These are phyloP conservation scores for Stylosanthes scabra DNA, from an alignment of 331 rosid genomes.

Conservation along the genomic window DNA sequence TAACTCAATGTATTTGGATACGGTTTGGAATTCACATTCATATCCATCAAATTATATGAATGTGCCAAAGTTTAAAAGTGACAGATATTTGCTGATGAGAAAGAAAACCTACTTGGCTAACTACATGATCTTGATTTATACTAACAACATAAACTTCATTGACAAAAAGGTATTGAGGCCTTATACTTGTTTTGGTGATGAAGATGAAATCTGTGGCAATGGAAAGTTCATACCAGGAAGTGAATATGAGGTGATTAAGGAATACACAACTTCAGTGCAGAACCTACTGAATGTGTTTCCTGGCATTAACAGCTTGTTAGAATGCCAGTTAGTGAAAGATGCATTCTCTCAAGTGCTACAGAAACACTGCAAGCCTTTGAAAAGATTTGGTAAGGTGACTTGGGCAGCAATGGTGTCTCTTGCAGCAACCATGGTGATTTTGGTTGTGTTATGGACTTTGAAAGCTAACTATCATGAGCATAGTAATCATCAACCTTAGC, in stretches of 20 bases:
- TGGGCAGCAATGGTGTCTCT: constrained; percentile 56
- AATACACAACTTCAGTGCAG: constrained; percentile 64
- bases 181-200: constrained; percentile 48
- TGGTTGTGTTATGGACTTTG: constrained; percentile 54
- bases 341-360: constrained; percentile 61
- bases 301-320: constrained; percentile 56
- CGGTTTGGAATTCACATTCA: too few relatives aligned
- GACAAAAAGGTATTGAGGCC: constrained; percentile 55
- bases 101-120: not conserved
- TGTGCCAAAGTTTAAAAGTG: too few relatives aligned
- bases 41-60: too few relatives aligned
- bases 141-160: constrained; percentile 8
- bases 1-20: too few relatives aligned
- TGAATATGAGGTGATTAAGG: constrained; percentile 44
- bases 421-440: constrained; percentile 52
- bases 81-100: too few relatives aligned
- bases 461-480: constrained; percentile 37
- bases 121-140: not conserved
- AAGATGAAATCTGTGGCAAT: constrained; percentile 42
- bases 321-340: constrained; percentile 63
- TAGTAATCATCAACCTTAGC: not conserved
- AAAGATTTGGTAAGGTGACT: constrained; percentile 47
- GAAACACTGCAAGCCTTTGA: constrained; percentile 71
- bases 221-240: constrained; percentile 37
- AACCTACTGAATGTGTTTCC: constrained; percentile 61